phyloP scores from a whole-genome alignment of 2,329 filamentous ascomycete species.

The Neofusicoccum sp. region DNA sequence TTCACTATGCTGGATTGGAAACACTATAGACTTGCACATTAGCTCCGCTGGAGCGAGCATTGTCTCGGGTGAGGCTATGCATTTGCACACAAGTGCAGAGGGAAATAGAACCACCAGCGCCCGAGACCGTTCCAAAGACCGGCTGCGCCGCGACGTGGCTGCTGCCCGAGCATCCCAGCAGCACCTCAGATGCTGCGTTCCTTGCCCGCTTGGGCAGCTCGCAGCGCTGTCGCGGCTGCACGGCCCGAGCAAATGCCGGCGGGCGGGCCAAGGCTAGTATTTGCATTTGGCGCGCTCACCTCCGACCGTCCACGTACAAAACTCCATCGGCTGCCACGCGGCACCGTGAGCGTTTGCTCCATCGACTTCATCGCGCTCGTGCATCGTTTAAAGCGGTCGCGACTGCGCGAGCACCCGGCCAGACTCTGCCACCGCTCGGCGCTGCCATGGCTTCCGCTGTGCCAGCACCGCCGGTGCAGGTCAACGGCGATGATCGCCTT shows the following conservation, averaged over 20 bases:
- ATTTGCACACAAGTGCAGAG: no score
- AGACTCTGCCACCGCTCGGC: constrained; percentile 4
- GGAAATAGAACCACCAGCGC: no score
- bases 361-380: background rate
- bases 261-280: constrained; percentile 7
- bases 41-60: no score
- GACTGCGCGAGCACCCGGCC: background rate
- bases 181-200: no score
- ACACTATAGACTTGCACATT: no score
- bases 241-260: background rate
- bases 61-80: no score
- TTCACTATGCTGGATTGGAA: no score
- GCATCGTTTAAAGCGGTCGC: constrained; percentile 2
- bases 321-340: constrained; percentile 3
- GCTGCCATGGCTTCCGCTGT: constrained; percentile 17
- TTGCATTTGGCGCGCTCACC: constrained; percentile 5
- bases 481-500: constrained; percentile 38
- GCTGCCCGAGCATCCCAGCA: no score
- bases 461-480: constrained; percentile 25
- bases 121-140: no score
- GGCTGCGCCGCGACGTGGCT: no score
- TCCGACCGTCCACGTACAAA: constrained; percentile 3
- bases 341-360: constrained; percentile 12
- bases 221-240: background rate
- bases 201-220: no score